A percentile compares a stretch with the other conserved stretches of the same genome.
Conservation (phyloP, 2,329 filamentous ascomycete species). For the Cladobotryum protrusum region DNA sequence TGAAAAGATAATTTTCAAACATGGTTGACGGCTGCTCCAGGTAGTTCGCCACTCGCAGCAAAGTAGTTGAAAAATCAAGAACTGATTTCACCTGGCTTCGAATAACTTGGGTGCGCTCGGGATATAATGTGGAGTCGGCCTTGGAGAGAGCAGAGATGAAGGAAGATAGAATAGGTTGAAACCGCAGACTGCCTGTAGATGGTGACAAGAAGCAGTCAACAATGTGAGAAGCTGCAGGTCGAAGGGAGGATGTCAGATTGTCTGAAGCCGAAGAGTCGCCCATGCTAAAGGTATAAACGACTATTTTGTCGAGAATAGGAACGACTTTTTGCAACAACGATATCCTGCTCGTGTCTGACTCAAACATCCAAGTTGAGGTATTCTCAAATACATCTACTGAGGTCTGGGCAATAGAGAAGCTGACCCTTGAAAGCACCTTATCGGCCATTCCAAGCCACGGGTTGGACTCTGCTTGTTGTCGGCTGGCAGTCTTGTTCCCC, state of each 20-base stretch:
- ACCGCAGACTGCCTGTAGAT: constrained; percentile 62
- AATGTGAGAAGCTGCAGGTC: constrained; percentile 68
- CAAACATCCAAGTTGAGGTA: constrained; percentile 79
- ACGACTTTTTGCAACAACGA: constrained; percentile 64
- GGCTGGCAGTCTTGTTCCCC: constrained; percentile 41
- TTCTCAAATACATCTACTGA: constrained; percentile 82
- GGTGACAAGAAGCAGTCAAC: constrained; percentile 69
- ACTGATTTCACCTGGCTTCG: constrained; percentile 58
- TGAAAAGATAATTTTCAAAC: constrained; percentile 74
- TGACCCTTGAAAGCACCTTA: constrained; percentile 65
- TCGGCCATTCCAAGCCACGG: constrained; percentile 70
- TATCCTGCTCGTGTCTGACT: constrained; percentile 58
- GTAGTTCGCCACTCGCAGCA: constrained; percentile 65
- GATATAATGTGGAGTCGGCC: constrained; percentile 57
- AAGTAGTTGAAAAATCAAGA: constrained; percentile 58
- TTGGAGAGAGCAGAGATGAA: constrained; percentile 46
- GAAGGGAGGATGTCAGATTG: constrained; percentile 55
- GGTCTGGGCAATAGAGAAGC: constrained; percentile 66
- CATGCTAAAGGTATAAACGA: constrained; percentile 68
- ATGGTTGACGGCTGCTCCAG: constrained; percentile 57
- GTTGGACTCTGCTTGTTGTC: constrained; percentile 42
- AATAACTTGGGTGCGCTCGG: constrained; percentile 47
- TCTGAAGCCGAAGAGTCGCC: constrained; percentile 50
- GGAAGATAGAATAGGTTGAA: constrained; percentile 69
- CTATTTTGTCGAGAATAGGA: constrained; percentile 62